A percentile compares a stretch with the other conserved stretches of the same genome.
phyloP scores from a whole-genome alignment of 1,284 basidiomycete genomes.

The Melanopsichium pennsylvanicum region DNA sequence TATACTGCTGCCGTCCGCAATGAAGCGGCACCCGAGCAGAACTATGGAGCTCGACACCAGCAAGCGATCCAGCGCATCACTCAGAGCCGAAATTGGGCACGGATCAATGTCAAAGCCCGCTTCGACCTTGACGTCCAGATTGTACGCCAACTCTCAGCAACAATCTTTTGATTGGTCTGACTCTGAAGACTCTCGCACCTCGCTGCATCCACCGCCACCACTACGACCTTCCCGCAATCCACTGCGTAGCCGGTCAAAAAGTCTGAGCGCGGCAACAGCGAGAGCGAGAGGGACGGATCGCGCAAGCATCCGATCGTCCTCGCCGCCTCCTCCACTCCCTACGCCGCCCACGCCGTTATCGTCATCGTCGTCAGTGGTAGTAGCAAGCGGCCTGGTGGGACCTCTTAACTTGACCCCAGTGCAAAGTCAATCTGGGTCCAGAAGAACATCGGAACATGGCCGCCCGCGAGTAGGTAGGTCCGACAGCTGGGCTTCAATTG shows the following conservation, averaged over 20 bases:
- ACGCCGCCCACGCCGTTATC: background rate
- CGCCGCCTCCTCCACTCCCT: slow-evolving; percentile 20
- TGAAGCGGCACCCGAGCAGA: slow-evolving; percentile 21
- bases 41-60: slow-evolving; percentile 5
- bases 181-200: background rate
- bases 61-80: slow-evolving; percentile 12
- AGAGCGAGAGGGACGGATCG: background rate
- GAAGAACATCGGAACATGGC: slow-evolving; percentile 2
- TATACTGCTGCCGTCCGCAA: slow-evolving; percentile 29
- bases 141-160: background rate
- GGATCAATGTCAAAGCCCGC: background rate
- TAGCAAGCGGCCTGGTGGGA: background rate
- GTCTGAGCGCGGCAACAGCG: slow-evolving; percentile 10
- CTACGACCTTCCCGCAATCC: slow-evolving; percentile 27
- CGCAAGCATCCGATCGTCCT: slow-evolving; percentile 1
- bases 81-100: slow-evolving; percentile 17
- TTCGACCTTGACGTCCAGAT: background rate
- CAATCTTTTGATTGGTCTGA: slow-evolving; percentile 7
- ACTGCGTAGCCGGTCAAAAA: slow-evolving; percentile 21
- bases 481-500: slow-evolving; percentile 20
- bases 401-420: slow-evolving; percentile 2
- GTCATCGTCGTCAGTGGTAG: background rate
- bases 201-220: slow-evolving; percentile 17
- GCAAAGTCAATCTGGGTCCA: slow-evolving; percentile 18
- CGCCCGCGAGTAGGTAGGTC: background rate